Evolutionary conservation across 805 yeast species (phyloP).

Genomic region (Starmera pachycereana): DNA sequence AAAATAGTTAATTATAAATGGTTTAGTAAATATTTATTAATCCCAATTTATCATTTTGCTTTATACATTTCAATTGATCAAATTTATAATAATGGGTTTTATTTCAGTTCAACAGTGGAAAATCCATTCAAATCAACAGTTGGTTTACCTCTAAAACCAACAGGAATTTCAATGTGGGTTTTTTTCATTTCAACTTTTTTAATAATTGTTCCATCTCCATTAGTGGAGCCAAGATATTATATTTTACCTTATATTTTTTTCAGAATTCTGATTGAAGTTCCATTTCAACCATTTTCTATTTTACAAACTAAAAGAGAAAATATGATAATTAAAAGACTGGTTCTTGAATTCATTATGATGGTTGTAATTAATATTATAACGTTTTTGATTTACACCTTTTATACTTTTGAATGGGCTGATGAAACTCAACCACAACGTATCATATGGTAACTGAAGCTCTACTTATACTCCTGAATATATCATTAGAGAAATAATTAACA

Average conservation of each 20-base stretch:
- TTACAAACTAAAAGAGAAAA: conserved; percentile 10
- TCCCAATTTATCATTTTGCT: conserved; percentile 65
- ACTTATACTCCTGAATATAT: no score
- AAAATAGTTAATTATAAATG: conserved; percentile 42
- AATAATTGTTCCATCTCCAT: conserved; percentile 79
- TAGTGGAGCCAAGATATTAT: conserved; percentile 90
- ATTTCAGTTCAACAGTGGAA: conserved; percentile 15
- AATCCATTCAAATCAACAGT: conserved; percentile 20
- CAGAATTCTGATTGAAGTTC: conserved; percentile 46
- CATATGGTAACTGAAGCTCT: conserved; percentile 69
- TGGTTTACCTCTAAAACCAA: conserved; percentile 30
- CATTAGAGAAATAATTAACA: background rate
- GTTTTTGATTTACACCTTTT: conserved; percentile 43
- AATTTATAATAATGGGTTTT: conserved; percentile 24
- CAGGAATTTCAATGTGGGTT: conserved; percentile 38
- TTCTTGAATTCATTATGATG: conserved; percentile 54
- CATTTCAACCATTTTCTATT: conserved; percentile 17
- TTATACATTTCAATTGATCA: conserved; percentile 26
- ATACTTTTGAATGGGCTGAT: conserved; percentile 59
- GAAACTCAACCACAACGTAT: conserved; percentile 63
- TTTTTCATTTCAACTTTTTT: conserved; percentile 40
- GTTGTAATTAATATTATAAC: conserved; percentile 43
- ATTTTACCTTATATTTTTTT: conserved; percentile 72
- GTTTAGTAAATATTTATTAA: conserved; percentile 37
- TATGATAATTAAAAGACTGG: conserved; percentile 25